Base-by-base conservation (phyloP, 148 eudicot species). In the Talinum fruticosum region DNA sequence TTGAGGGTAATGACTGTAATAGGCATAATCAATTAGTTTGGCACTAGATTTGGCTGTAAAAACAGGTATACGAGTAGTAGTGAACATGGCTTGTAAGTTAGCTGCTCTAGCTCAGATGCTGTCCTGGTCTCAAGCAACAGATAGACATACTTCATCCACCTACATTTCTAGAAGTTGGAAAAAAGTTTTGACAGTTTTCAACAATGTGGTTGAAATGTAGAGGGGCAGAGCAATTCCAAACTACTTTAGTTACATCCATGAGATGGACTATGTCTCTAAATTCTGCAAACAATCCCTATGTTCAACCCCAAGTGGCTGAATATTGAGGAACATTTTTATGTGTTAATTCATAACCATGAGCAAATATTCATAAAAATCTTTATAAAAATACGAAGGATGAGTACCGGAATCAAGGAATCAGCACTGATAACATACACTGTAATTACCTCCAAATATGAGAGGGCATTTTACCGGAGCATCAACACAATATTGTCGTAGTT, bases 391-490 rank as follows among this genome's bases (percentile, higher is more conserved):
- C n/a, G 35, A 0, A n/a, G 30, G 23, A 49, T 67, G 59, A 72
- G 15, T 16, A 51, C 23, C n/a, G 6, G 6, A 57, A 16, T n/a
- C 45, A 30, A 19, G 24, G 1, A 30, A 6, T 12, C 16, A 18
- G 15, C 57, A 24, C 10, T 15, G 66, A 74, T 13, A 68, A 73
- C 36, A 54, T 34, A 51, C 33, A 41, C 45, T 54, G 72, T n/a
- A 44, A 24, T 75, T 77, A 94, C 98, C 98, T 88, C 98, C 98
- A 74, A 94, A 94, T 81, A 94, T 94, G 49, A 94, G 93, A 75
- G 98, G 98, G 79, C 92, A 89, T 67, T 85, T 90, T 16, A 92
- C 96, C 36, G 98, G 98, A 66, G 90, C 89, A 71, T 89, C 89
- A 69, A 94, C 89, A 82, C 98, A 94, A 76, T 82, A 92, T 28